These are phyloP conservation scores for Penicillium canescens DNA, from an alignment of 495 filamentous ascomycete species.

Conservation along the genomic window DNA sequence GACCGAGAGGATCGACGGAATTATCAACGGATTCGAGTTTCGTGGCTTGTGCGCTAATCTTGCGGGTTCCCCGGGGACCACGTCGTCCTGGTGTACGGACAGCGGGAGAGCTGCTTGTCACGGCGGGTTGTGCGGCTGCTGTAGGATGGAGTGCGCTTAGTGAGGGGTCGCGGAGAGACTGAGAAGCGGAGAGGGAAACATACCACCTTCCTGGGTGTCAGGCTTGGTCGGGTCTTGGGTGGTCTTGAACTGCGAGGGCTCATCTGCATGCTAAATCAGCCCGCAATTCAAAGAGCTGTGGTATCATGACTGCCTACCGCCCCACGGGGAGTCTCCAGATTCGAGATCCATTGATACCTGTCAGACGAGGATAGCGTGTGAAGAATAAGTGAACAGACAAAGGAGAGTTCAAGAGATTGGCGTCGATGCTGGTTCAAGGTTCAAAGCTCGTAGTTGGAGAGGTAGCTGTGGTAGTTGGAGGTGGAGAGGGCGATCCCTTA, in stretches of 20 bases:
- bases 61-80: slow-evolving; percentile 62
- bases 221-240: slow-evolving; percentile 28
- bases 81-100: slow-evolving; percentile 51
- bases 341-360: slow-evolving; percentile 58
- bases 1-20: slow-evolving; percentile 88
- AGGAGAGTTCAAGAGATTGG: slow-evolving; percentile 7
- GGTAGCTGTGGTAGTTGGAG: slow-evolving; percentile 26
- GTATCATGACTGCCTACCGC: slow-evolving; percentile 54
- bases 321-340: slow-evolving; percentile 69
- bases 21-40: slow-evolving; percentile 87
- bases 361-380: slow-evolving; percentile 2
- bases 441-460: slow-evolving; percentile 14
- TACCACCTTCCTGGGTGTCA: slow-evolving; percentile 32
- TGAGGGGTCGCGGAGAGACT: slow-evolving; percentile 22
- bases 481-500: slow-evolving; percentile 36
- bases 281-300: slow-evolving; percentile 29
- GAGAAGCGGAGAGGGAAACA: slow-evolving; percentile 12
- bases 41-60: slow-evolving; percentile 78
- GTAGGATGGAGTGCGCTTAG: slow-evolving; percentile 34
- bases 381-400: not conserved
- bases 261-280: slow-evolving; percentile 44
- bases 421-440: slow-evolving; percentile 6
- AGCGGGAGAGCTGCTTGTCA: slow-evolving; percentile 34
- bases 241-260: slow-evolving; percentile 54
- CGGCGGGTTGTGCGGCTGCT: slow-evolving; percentile 34